Evolutionary conservation across 441 rosid genomes (phyloP).

Genomic region (Pelargonium fulgidum): DNA sequence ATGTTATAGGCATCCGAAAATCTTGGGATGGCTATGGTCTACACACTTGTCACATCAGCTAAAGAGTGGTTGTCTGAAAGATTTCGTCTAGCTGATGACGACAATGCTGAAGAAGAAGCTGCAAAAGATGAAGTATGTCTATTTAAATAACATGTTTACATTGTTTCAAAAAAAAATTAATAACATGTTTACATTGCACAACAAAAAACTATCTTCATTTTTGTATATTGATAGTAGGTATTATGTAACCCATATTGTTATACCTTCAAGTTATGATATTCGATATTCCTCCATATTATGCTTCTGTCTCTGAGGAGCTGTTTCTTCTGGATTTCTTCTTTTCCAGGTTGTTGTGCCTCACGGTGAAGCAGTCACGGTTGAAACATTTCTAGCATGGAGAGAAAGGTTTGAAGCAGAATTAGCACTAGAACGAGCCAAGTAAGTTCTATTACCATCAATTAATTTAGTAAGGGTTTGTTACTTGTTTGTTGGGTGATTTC

Average conservation of each 20-base stretch:
- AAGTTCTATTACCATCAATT: conserved; percentile 26
- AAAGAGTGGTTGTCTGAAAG: conserved; percentile 86
- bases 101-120: conserved; percentile 42
- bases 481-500: not conserved
- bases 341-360: conserved; percentile 77
- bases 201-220: too few species aligned
- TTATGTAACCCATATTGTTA: too few species aligned
- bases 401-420: conserved; percentile 96
- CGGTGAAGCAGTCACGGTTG: conserved; percentile 95
- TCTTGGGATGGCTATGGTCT: conserved; percentile 96
- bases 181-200: too few species aligned
- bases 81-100: conserved; percentile 54
- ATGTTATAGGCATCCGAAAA: conserved; percentile 71
- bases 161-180: too few species aligned
- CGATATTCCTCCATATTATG: not conserved
- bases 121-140: conserved; percentile 75
- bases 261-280: not conserved
- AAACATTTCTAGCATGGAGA: conserved; percentile 91
- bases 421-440: conserved; percentile 97
- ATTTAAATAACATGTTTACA: conserved; percentile 9
- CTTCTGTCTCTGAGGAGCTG: not conserved
- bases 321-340: not conserved
- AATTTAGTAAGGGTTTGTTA: not conserved
- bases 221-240: too few species aligned
- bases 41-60: conserved; percentile 82